These are phyloP conservation scores for Colletotrichum tanaceti DNA, from an alignment of 2,329 filamentous ascomycete species.

Conservation along the genomic window DNA sequence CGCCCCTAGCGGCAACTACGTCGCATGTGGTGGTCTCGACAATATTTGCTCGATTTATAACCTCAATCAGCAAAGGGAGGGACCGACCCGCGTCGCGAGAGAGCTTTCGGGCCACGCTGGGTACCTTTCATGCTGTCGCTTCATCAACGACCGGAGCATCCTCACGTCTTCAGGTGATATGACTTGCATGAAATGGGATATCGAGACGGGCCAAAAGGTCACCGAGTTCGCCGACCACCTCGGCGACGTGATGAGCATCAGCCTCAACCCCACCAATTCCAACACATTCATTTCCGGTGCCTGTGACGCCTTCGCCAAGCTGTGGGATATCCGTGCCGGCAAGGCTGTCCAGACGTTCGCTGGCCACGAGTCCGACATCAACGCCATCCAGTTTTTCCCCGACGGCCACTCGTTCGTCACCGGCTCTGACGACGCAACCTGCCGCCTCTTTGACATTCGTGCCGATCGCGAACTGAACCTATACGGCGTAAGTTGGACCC, in stretches of 20 bases:
- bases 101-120: conserved; percentile 97
- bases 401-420: conserved; percentile 99
- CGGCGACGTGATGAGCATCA: conserved; percentile 99
- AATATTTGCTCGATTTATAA: conserved; percentile 99
- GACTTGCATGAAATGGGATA: conserved; percentile 99
- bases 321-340: conserved; percentile 98
- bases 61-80: conserved; percentile 91
- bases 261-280: conserved; percentile 98
- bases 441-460: conserved; percentile 96
- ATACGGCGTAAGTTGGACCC: conserved; percentile 69
- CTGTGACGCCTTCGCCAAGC: conserved; percentile 97
- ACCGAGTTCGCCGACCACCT: conserved; percentile 98
- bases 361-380: conserved; percentile 98
- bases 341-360: conserved; percentile 99
- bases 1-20: conserved; percentile 96
- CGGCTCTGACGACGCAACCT: conserved; percentile 96
- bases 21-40: conserved; percentile 97
- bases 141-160: conserved; percentile 98
- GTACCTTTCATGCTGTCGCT: conserved; percentile 97
- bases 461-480: conserved; percentile 84
- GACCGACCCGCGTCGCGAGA: conserved; percentile 94
- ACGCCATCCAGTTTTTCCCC: conserved; percentile 99
- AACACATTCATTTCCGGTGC: conserved; percentile 99
- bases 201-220: conserved; percentile 96
- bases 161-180: conserved; percentile 98